Conservation (phyloP, 208 protist species). For the Endotrypanum monterogeii region DNA sequence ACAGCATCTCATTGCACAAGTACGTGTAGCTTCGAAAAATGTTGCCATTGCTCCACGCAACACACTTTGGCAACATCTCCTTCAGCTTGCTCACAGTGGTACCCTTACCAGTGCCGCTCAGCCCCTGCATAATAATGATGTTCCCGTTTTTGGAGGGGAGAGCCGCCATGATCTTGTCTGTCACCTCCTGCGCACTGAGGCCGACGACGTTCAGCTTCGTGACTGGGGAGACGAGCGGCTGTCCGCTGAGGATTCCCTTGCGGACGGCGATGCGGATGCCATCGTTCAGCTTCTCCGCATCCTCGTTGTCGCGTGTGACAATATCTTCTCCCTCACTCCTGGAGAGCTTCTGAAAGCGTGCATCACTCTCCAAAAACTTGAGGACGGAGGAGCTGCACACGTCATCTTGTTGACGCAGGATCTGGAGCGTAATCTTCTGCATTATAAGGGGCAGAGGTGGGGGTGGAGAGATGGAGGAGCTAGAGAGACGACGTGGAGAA, state of each 20-base stretch:
- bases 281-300: conserved; percentile 85
- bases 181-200: conserved; percentile 75
- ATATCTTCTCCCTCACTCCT: conserved; percentile 73
- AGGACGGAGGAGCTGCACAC: conserved; percentile 75
- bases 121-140: conserved; percentile 87
- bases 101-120: conserved; percentile 92
- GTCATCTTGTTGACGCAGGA: conserved; percentile 85
- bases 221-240: conserved; percentile 36
- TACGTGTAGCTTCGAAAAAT: conserved; percentile 92
- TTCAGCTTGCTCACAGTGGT: conserved; percentile 86
- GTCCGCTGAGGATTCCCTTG: conserved; percentile 70
- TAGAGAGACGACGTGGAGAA: background rate
- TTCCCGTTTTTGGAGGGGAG: conserved; percentile 75
- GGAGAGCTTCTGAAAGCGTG: conserved; percentile 60
- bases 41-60: conserved; percentile 93
- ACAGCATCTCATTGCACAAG: conserved; percentile 67
- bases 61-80: conserved; percentile 67
- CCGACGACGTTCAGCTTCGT: conserved; percentile 72
- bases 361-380: conserved; percentile 42
- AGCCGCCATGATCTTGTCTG: conserved; percentile 60
- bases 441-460: background rate
- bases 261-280: conserved; percentile 79
- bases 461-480: background rate
- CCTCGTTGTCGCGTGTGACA: conserved; percentile 81
- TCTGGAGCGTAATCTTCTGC: conserved; percentile 37